Percentiles rank a stretch among this genome's conserved stretches.
Evolutionary conservation across 192 early-diverging fungal genomes (phyloP).

Genomic region (Podila epicladia): DNA sequence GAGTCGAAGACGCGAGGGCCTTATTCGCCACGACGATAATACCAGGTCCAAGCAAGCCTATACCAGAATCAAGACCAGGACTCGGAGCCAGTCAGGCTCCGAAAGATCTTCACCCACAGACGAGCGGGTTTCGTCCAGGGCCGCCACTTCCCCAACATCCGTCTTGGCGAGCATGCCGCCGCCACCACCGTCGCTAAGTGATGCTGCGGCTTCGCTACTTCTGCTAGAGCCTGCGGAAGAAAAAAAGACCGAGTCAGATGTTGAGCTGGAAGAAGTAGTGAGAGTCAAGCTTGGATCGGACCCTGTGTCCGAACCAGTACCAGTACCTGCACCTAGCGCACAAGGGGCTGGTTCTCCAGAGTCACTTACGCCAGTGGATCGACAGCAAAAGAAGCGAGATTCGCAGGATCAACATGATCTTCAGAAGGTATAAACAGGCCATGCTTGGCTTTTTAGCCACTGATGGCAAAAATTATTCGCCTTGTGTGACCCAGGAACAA

Average conservation of each 20-base stretch:
- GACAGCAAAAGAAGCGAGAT: conserved; percentile 13
- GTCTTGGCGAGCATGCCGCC: no score
- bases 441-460: neutral
- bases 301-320: no score
- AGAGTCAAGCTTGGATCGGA: neutral
- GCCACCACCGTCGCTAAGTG: neutral
- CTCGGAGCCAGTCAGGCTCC: no score
- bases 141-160: no score
- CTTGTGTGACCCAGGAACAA: no score
- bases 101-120: no score
- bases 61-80: no score
- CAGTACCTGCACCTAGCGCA: conserved; percentile 2
- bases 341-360: neutral
- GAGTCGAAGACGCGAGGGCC: no score
- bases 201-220: neutral
- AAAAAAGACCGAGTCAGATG: neutral
- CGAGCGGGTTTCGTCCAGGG: no score
- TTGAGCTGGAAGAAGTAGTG: conserved; percentile 3
- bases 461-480: no score
- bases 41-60: no score
- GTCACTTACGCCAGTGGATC: neutral
- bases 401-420: conserved; percentile 9
- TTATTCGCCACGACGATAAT: no score
- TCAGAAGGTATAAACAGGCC: neutral
- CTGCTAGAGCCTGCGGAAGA: neutral